Conservation (phyloP, 1,139 yeast genomes). For the Suhomyces yuchorum region DNA sequence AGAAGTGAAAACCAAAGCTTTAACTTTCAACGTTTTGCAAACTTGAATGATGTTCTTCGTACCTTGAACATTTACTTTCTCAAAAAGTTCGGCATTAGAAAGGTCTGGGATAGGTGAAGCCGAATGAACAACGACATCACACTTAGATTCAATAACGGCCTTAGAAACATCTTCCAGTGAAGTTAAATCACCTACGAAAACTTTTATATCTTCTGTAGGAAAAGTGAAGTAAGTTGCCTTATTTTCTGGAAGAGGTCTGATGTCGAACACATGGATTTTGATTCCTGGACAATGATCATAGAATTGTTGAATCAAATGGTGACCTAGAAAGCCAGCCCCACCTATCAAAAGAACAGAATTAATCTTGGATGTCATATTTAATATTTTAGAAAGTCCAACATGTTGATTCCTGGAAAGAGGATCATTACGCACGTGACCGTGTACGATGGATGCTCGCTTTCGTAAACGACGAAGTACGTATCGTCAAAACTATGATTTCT, state of each 20-base stretch:
- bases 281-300: constrained; percentile 68
- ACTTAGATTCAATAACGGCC: constrained; percentile 62
- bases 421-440: background rate
- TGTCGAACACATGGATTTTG: constrained; percentile 82
- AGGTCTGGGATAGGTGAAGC: constrained; percentile 78
- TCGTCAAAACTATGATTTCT: too few relatives aligned
- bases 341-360: constrained; percentile 82
- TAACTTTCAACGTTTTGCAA: constrained; percentile 54
- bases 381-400: background rate
- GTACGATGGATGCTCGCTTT: background rate
- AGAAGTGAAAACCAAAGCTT: constrained; percentile 88
- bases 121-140: constrained; percentile 87
- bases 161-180: constrained; percentile 63
- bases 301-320: constrained; percentile 87
- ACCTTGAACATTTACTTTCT: constrained; percentile 89
- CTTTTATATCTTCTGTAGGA: constrained; percentile 54
- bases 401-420: too few relatives aligned
- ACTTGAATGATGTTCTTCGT: constrained; percentile 74
- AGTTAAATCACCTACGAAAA: constrained; percentile 85
- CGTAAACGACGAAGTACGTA: too few relatives aligned
- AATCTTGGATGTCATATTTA: constrained; percentile 15
- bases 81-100: constrained; percentile 62
- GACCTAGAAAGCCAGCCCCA: constrained; percentile 93
- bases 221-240: constrained; percentile 76
- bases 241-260: constrained; percentile 78